Conservation (phyloP, 345 rosid genomes). For the Rhodamnia rubescens region DNA sequence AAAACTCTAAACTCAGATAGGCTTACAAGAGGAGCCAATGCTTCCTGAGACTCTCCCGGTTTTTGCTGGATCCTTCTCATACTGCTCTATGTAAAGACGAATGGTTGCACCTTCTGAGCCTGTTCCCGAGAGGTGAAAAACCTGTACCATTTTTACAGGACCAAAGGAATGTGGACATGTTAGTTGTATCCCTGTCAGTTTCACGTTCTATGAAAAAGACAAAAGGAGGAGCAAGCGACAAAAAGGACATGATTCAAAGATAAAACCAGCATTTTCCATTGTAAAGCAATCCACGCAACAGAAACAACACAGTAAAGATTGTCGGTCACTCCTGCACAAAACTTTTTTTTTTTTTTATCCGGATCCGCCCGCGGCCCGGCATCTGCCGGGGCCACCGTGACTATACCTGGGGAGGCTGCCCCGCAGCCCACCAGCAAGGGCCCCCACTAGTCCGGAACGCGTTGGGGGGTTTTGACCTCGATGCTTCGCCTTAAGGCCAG, state of each 20-base stretch:
- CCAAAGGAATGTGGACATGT: neutral
- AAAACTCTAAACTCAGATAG: neutral
- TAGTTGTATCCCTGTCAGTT: neutral
- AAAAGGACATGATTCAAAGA: neutral
- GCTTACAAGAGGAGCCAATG: constrained; percentile 82
- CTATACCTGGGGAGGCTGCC: too few species aligned
- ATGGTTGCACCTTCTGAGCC: constrained; percentile 98
- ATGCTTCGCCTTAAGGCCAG: too few species aligned
- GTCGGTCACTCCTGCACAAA: neutral
- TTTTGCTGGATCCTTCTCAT: constrained; percentile 87
- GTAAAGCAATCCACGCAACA: neutral
- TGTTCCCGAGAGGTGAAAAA: constrained; percentile 95
- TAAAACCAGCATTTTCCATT: neutral
- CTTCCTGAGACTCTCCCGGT: constrained; percentile 79
- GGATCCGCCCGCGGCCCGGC: too few species aligned
- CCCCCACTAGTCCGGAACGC: too few species aligned
- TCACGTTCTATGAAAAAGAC: neutral
- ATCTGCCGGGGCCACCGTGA: too few species aligned
- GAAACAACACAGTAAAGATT: neutral
- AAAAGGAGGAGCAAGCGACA: neutral
- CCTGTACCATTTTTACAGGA: constrained; percentile 19
- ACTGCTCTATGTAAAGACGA: constrained; percentile 91
- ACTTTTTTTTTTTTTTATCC: too few species aligned
- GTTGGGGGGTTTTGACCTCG: too few species aligned
- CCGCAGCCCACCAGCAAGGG: too few species aligned